These are phyloP conservation scores for Plasmodium relictum DNA, from an alignment of 169 alveolate species.

Conservation along the genomic window DNA sequence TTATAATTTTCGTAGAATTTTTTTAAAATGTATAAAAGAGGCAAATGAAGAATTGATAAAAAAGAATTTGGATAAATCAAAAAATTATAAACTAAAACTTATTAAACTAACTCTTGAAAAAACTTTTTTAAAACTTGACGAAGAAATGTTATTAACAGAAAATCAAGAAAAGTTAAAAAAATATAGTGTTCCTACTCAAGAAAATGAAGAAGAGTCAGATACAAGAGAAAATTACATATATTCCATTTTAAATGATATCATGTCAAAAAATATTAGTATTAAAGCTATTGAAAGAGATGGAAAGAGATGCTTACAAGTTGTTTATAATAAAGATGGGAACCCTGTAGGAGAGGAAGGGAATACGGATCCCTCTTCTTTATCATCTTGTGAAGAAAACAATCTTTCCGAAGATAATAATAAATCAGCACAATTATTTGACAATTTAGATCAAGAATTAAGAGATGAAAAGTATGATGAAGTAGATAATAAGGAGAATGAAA, in stretches of 20 bases:
- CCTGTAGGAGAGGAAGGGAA: slow-evolving; percentile 59
- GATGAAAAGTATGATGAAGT: slow-evolving; percentile 5
- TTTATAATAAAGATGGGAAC: slow-evolving; percentile 78
- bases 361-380: slow-evolving; percentile 9
- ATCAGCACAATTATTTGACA: slow-evolving; percentile 1
- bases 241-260: slow-evolving; percentile 80
- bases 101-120: slow-evolving; percentile 74
- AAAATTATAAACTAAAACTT: slow-evolving; percentile 67
- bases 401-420: slow-evolving; percentile 31
- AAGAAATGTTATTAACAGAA: slow-evolving; percentile 79
- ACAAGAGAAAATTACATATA: slow-evolving; percentile 79
- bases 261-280: slow-evolving; percentile 80
- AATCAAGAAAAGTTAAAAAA: slow-evolving; percentile 72
- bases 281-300: slow-evolving; percentile 83
- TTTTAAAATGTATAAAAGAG: slow-evolving; percentile 72
- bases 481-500: slow-evolving; percentile 21
- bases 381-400: slow-evolving; percentile 23
- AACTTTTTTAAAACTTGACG: slow-evolving; percentile 84
- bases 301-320: slow-evolving; percentile 81
- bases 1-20: slow-evolving; percentile 87
- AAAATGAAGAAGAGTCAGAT: slow-evolving; percentile 81
- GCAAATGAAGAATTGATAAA: slow-evolving; percentile 62
- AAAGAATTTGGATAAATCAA: slow-evolving; percentile 43
- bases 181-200: slow-evolving; percentile 78
- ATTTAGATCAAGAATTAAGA: slow-evolving; percentile 7